Evolutionary conservation across 805 yeast genomes (phyloP), one percentile per base, ranked within the genome.

Genomic region (Kluyveromyces lactis): DNA sequence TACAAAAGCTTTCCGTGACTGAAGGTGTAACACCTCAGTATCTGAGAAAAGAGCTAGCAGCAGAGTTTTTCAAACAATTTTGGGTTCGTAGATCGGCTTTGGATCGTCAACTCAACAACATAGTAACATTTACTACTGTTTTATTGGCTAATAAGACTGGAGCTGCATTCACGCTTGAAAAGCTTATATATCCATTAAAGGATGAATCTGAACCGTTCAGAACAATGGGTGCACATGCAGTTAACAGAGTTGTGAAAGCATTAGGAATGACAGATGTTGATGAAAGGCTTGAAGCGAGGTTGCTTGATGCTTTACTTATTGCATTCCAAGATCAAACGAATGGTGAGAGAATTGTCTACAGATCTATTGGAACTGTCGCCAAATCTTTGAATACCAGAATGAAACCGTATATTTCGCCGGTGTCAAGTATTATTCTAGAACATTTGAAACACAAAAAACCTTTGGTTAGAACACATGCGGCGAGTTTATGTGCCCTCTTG

Each of bases 71-170:
- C 55, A 67, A 69, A 44, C 61, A 67, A 42, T 89, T 86, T 55
- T 90, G 97, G 97, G 78, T 72, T 31, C 71, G 96, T 52, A 68
- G 96, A 52, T 65, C 76, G 40, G 95, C 97, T 0, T 57, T 82
- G 34, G 92, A 83, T 53, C 52, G 61, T 18, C 73, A 79, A 38
- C 55, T 77, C 7, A 69, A 72, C 26, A 69, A 69, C 36, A 63
- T 77, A 39, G 90, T 87, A 24, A 73, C 81, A 1, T 85, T 80
- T 27, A 79, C 96, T 0, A 79, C 95, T 0, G 71, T 72, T 13
- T 72, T 72, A 2, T 53, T 92, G 12, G 75, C 95, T 1, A 65
- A 70, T 33, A 81, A 77, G 49, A 73, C 81, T 24, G 95, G 95
- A 7, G 73, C 75, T 16, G 60, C 77, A 2, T 72, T 64, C 27